Conservation (phyloP, 768 basidiomycete species). For the Mycena albidolilacea region DNA sequence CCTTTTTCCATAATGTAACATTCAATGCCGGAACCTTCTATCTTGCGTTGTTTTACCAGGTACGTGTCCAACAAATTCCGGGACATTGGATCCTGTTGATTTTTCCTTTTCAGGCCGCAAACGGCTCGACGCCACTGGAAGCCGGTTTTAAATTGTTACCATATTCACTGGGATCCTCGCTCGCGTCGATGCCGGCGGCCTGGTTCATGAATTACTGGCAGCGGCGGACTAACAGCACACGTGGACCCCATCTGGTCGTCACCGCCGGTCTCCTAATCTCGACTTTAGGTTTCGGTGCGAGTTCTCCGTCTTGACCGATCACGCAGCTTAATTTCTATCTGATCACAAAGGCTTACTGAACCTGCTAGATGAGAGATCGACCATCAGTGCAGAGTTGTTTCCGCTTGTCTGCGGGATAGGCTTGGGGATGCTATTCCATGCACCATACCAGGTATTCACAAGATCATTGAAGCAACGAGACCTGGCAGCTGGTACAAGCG, state of each 20-base stretch:
- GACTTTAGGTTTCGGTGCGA: conserved; percentile 80
- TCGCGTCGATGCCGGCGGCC: conserved; percentile 90
- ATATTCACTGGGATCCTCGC: conserved; percentile 87
- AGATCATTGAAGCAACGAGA: conserved; percentile 75
- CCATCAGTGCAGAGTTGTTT: conserved; percentile 64
- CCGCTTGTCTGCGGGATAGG: conserved; percentile 84
- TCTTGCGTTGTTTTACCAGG: conserved; percentile 88
- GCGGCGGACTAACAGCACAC: conserved; percentile 66
- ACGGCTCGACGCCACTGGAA: conserved; percentile 77
- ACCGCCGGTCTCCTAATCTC: conserved; percentile 74
- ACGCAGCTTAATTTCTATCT: conserved; percentile 39
- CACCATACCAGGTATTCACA: conserved; percentile 87
- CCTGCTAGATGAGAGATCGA: conserved; percentile 69
- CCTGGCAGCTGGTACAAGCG: conserved; percentile 85
- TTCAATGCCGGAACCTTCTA: conserved; percentile 92
- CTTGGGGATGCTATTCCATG: conserved; percentile 88
- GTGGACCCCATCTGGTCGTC: conserved; percentile 77
- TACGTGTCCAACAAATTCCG: conserved; percentile 47
- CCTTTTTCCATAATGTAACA: conserved; percentile 86
- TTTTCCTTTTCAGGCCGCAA: conserved; percentile 67
- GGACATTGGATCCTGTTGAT: conserved; percentile 30
- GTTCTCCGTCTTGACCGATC: conserved; percentile 27
- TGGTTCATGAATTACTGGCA: conserved; percentile 85
- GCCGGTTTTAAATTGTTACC: conserved; percentile 85
- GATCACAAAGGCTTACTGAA: conserved; percentile 72